Evolutionary conservation across 306 rosid genomes (phyloP).

Genomic region (Sphenostylis stenocarpa): DNA sequence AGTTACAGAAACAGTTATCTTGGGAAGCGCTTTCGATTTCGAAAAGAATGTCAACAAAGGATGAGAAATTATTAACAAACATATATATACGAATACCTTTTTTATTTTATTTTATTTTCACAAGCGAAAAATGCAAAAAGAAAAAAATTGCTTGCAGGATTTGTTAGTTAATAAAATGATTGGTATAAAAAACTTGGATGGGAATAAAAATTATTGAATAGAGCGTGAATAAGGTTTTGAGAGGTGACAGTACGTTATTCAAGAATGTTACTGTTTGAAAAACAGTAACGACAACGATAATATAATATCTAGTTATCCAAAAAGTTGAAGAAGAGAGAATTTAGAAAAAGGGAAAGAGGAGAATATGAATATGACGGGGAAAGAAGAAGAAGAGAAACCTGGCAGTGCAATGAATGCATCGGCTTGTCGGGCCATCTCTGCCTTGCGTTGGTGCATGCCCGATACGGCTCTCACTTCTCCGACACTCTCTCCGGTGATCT

Average conservation of each 20-base stretch:
- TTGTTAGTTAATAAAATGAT: not conserved
- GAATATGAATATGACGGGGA: not conserved
- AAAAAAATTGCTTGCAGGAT: not conserved
- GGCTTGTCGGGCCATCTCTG: conserved; percentile 93
- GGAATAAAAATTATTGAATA: not conserved
- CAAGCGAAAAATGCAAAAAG: not conserved
- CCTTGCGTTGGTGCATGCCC: conserved; percentile 96
- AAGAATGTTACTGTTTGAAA: not conserved
- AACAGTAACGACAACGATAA: not conserved
- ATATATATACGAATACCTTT: not conserved
- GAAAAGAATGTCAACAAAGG: not conserved
- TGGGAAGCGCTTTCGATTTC: not conserved
- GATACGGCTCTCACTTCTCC: conserved; percentile 93
- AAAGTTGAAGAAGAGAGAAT: not conserved
- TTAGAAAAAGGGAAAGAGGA: not conserved
- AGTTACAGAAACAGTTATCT: conserved; percentile 22
- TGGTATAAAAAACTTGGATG: not conserved
- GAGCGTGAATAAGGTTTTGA: not conserved
- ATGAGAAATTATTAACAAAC: not conserved
- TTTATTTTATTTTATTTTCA: too few relatives aligned
- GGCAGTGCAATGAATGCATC: conserved; percentile 95
- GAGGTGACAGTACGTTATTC: not conserved
- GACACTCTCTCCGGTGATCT: conserved; percentile 83
- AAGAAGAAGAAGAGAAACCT: conserved; percentile 39
- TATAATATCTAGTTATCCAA: not conserved